Evolutionary conservation across 2,329 filamentous ascomycete species (phyloP).

Genomic region (Gyromitra esculenta): DNA sequence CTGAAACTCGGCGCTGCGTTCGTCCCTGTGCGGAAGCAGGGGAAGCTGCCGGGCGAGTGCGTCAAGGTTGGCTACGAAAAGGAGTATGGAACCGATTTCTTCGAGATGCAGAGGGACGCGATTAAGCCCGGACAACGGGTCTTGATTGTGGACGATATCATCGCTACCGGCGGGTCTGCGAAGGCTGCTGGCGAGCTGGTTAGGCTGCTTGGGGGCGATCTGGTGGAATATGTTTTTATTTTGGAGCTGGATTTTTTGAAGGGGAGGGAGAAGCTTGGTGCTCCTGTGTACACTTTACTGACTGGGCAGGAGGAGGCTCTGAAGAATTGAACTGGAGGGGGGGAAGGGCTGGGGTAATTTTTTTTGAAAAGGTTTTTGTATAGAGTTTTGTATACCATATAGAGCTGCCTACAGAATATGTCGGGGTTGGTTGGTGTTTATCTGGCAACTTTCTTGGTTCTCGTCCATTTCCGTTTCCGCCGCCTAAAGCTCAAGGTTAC

Average conservation of each 20-base stretch:
- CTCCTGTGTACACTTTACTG: conserved; percentile 84
- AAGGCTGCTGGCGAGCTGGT: conserved; percentile 87
- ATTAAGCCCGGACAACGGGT: conserved; percentile 89
- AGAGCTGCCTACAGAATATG: conserved; percentile 4
- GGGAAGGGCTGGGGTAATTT: not conserved
- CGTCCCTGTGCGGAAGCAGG: conserved; percentile 92
- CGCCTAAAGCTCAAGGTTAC: not conserved
- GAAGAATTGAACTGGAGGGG: not conserved
- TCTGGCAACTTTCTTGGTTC: not conserved
- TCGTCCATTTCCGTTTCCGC: not conserved
- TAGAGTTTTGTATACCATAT: conserved; percentile 20
- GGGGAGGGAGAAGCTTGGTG: conserved; percentile 86
- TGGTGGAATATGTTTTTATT: conserved; percentile 92
- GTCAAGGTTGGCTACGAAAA: conserved; percentile 88
- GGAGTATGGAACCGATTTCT: conserved; percentile 94
- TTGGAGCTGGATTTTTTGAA: conserved; percentile 94
- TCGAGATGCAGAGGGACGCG: conserved; percentile 91
- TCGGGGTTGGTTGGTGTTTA: conserved; percentile 14
- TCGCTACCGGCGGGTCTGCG: conserved; percentile 97
- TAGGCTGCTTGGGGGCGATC: conserved; percentile 81
- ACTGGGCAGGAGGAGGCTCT: conserved; percentile 66
- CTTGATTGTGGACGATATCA: conserved; percentile 95
- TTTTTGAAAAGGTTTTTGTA: conserved; percentile 3
- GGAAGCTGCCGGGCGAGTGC: conserved; percentile 91
- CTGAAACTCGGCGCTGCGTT: conserved; percentile 84